Evolutionary conservation across 1,139 yeast genomes (phyloP), one percentile per base, ranked within the genome.

Genomic region (Kodamaea sp.): DNA sequence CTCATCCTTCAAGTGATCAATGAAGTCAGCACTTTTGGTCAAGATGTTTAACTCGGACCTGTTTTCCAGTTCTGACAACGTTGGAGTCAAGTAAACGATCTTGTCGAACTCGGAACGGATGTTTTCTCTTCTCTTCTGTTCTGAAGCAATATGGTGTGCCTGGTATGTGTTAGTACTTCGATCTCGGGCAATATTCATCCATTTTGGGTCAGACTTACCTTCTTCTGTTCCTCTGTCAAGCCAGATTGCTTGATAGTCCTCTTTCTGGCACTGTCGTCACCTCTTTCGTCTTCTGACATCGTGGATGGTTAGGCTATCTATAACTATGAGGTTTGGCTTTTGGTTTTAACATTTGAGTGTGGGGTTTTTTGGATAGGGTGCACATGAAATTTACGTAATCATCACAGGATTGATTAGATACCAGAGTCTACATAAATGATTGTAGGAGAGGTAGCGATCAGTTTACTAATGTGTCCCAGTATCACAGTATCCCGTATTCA

Each of bases 141-240:
- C 76, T 1, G 75, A 69, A n/a, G 75, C 76, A 12, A 70, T 70
- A 41, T 70, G 76, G 41, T 70, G 76, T 2, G 75, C 75, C 71
- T 68, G 27, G 9, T 42, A 38, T 20, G n/a, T 14, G 38, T 32
- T 26, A 35, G 38, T 28, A 19, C 10, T 9, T n/a, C n/a, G n/a
- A n/a, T n/a, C n/a, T 18, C 21, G 21, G 9, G 6, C 21, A 18
- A 18, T 18, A 7, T 18, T 18, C 8, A 18, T 18, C 21, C 21
- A 9, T 18, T 10, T 8, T 5, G 7, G 13, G 15, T 15, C 18
- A 15, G 4, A 57, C 73, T 28, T 57, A 64, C 73, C 43, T 67
- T 70, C 44, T 70, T 70, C 48, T 70, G 73, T 28, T 70, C 75
- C 27, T 69, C 75, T 3, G 72, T 59, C 34, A 67, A 55, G 8